Base-by-base conservation (phyloP, 2,329 filamentous ascomycete genomes). In the Aspergillus quadrilineatus region DNA sequence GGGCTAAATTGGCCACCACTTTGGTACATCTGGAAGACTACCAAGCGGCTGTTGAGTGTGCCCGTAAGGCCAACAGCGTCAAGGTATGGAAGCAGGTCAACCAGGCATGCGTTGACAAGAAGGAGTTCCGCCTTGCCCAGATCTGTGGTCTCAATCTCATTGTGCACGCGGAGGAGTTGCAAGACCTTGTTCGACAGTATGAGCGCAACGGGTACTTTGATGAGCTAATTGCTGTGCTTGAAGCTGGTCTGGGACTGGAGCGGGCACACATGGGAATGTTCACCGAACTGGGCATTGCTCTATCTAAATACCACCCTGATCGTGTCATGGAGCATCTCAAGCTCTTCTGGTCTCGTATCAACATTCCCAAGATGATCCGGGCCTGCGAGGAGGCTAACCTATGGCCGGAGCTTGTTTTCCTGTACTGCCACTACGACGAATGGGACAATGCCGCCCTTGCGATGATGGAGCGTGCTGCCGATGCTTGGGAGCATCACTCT, bases 21-120 rank as follows among this genome's bases (percentile, higher is more conserved):
- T 85, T 97, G 59, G 94, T 99, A n/a, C 92, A 97, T 74, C 86
- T 99, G 6, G 89, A 88, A 63, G 94, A 99, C 66, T 97, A 99
- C 80, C 95, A 99, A 77, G 91, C 91, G 66, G 94, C 94, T 45
- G 94, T 99, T 42, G 94, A 99, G 74, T 97, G 92, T 69, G 94
- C 95, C 28, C 90, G 94, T 73, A 97, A 99, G 80, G 94, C 94
- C 67, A 99, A 97, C 82, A 97, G 91, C 76, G 92, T 97, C 77
- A 97, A 96, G 81, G 94, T 99, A 51, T 99, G 94, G 94, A 96
- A 94, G 78, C 90, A 99, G 77, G 94, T 99, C 65, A 95, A 97
- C 77, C 89, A 91, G 71, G 94, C 93, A 22, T 99, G 94, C 71
- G 90, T 99, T 63, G 86, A 85, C 60, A 99, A 97, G 86, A 97